These are phyloP conservation scores for Hypoxylon sp. DNA, from an alignment of 2,329 filamentous ascomycete species.

Conservation along the genomic window DNA sequence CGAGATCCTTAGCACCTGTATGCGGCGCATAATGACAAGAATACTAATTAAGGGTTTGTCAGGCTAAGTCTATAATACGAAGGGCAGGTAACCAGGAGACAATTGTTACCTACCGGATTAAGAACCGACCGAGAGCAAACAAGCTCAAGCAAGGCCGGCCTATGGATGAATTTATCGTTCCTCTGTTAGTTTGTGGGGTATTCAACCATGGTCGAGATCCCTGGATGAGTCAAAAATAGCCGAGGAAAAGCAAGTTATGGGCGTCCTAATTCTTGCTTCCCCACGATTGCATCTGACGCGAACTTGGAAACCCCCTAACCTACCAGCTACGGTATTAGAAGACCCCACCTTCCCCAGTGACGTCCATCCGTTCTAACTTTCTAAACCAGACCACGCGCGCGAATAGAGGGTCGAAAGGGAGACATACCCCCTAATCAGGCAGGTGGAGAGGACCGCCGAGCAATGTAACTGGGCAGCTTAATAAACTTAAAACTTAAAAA, in stretches of 20 bases:
- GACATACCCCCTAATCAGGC: constrained; percentile 39
- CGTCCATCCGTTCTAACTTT: constrained; percentile 12
- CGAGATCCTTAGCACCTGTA: constrained; percentile 6
- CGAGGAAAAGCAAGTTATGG: constrained; percentile 20
- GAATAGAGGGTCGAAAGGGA: constrained; percentile 14
- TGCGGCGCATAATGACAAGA: background rate
- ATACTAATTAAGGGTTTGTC: background rate
- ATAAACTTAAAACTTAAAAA: constrained; percentile 7
- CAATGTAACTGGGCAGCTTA: constrained; percentile 36
- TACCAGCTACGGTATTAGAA: background rate
- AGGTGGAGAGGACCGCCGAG: constrained; percentile 40
- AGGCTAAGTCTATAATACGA: background rate
- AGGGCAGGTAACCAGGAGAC: background rate
- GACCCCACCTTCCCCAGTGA: constrained; percentile 12
- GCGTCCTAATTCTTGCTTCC: constrained; percentile 36
- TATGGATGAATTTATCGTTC: too few species aligned
- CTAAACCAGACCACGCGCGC: constrained; percentile 29
- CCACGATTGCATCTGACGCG: constrained; percentile 36
- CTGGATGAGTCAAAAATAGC: constrained; percentile 10
- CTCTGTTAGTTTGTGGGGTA: background rate
- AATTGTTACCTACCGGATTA: background rate
- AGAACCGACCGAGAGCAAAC: background rate
- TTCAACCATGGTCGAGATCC: background rate
- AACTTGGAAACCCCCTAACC: constrained; percentile 36
- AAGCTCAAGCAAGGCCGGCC: background rate